Percentiles rank a stretch among this genome's conserved stretches.
Evolutionary conservation across 805 yeast species (phyloP).

Genomic region (Zygoascus flipseniorum): DNA sequence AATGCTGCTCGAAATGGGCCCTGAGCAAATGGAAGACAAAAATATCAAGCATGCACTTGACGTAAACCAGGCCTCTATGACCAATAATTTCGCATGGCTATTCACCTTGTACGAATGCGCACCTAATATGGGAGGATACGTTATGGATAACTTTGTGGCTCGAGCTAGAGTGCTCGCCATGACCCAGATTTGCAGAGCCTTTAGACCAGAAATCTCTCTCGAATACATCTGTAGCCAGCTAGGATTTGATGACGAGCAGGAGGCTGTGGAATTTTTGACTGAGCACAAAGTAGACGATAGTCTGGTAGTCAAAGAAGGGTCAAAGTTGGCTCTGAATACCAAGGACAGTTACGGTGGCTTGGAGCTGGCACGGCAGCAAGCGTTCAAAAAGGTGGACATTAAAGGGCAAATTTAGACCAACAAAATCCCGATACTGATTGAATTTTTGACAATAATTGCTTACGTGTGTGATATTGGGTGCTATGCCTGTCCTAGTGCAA

Average conservation of each 20-base stretch:
- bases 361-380: slow-evolving; percentile 30
- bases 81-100: slow-evolving; percentile 46
- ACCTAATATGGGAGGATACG: slow-evolving; percentile 35
- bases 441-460: too few species aligned
- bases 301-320: not conserved
- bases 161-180: slow-evolving; percentile 53
- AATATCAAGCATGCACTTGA: slow-evolving; percentile 30
- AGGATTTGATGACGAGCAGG: slow-evolving; percentile 33
- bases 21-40: slow-evolving; percentile 21
- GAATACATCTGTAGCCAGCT: slow-evolving; percentile 19
- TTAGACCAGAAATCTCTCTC: slow-evolving; percentile 28
- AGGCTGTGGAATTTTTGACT: slow-evolving; percentile 37
- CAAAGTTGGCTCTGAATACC: slow-evolving; percentile 13
- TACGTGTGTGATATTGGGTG: not conserved
- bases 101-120: slow-evolving; percentile 37
- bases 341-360: slow-evolving; percentile 28
- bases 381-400: slow-evolving; percentile 62
- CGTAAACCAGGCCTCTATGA: slow-evolving; percentile 28
- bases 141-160: slow-evolving; percentile 46
- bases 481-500: slow-evolving; percentile 48
- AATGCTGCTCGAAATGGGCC: slow-evolving; percentile 24
- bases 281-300: slow-evolving; percentile 30
- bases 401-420: slow-evolving; percentile 60
- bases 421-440: too few species aligned
- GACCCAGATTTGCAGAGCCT: slow-evolving; percentile 47